Evolutionary conservation across 192 early-diverging fungal species (phyloP), one percentile per base, ranked within the genome.

Genomic region (Podila minutissima): DNA sequence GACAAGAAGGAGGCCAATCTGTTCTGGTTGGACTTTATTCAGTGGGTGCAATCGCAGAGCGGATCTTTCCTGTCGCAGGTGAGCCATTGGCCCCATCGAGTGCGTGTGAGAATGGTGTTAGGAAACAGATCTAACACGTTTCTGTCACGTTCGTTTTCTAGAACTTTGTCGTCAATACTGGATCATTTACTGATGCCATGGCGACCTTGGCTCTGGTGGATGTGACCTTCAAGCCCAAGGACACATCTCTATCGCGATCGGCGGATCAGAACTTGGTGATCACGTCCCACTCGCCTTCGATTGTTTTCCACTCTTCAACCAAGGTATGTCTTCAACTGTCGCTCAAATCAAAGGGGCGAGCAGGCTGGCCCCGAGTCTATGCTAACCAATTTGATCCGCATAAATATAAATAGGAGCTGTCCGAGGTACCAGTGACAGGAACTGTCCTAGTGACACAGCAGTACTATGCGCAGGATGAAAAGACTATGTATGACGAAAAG

Each of bases 11-110:
- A 69, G 26, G 49, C 66, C 37, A 83, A 83, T 57, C 35, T 58
- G 59, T 88, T 86, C 48, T 88, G 87, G 87, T 48, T 85, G 29
- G 87, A 88, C 69, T 77, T 85, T n/a, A 55, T 81, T 4, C 62
- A 74, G 32, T 82, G 76, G 65, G 64, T 69, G 38, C 60, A 70
- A 1, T 58, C 72, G 17, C 50, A 69, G 7, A 62, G 67, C 55
- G 49, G 58, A 17, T 71, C 64, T 7, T 87, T 87, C 66, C 67
- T 87, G 50, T 83, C 86, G 5, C 68, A 75, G 62, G 86, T 87
- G 74, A 70, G 41, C 0, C 7, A 3, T 41, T 12, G 38, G 41
- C 41, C 12, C 12, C 41, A 46, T 17, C 8, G 3, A 46, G 41
- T 46, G 15, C 1, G 15, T 3, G 41, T 3, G 13, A 37, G 67